These are phyloP conservation scores for Volvariella surrecta DNA, from an alignment of 1,284 basidiomycete genomes.

Conservation along the genomic window DNA sequence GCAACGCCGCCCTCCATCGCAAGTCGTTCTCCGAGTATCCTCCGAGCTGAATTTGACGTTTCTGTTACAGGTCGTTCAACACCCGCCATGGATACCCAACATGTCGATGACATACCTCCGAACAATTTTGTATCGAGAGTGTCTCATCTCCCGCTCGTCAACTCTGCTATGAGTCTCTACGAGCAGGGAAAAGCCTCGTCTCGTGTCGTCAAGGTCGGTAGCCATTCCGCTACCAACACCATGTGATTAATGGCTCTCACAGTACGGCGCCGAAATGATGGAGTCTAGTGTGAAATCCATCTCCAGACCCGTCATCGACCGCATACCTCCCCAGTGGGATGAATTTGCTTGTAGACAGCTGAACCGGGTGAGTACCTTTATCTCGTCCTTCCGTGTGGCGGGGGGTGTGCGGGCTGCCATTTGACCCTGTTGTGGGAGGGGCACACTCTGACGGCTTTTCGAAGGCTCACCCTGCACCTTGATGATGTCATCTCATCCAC, in stretches of 20 bases:
- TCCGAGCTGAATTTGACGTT: no score
- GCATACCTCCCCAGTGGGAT: constrained; percentile 73
- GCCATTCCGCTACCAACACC: constrained; percentile 1
- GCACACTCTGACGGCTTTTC: no score
- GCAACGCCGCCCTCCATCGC: constrained; percentile 29
- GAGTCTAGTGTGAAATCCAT: constrained; percentile 80
- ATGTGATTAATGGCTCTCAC: not conserved
- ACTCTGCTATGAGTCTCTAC: constrained; percentile 63
- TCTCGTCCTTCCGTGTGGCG: not conserved
- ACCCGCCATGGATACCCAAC: constrained; percentile 7
- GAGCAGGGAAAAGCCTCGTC: constrained; percentile 74
- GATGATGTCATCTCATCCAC: no score
- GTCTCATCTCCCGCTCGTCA: constrained; percentile 47
- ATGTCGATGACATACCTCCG: constrained; percentile 7
- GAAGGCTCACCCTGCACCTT: no score
- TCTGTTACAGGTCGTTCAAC: constrained; percentile 6
- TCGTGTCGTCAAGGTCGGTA: constrained; percentile 59
- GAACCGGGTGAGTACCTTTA: constrained; percentile 52
- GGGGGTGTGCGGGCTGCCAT: not conserved
- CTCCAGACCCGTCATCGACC: constrained; percentile 78
- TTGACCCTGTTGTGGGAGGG: no score
- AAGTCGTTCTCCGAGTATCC: no score
- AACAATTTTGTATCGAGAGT: constrained; percentile 26
- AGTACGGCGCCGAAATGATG: constrained; percentile 87
- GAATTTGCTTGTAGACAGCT: constrained; percentile 84